phyloP scores from a whole-genome alignment of 164 flowering plant species.

The Piper longum region DNA sequence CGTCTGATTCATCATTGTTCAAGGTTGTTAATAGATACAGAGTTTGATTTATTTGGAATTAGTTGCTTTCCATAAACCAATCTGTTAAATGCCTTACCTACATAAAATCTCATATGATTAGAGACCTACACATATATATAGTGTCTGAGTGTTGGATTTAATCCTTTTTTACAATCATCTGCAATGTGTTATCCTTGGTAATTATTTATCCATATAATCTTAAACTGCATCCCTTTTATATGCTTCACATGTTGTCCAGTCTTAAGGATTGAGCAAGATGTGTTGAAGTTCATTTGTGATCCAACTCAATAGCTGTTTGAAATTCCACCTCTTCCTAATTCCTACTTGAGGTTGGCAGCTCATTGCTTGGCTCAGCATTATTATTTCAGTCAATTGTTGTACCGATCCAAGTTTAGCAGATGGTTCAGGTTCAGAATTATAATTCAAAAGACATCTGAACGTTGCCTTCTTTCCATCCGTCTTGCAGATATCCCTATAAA shows the following conservation, averaged over 20 bases:
- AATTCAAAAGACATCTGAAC: slow-evolving; percentile 65
- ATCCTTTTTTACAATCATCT: too few relatives aligned
- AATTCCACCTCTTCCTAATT: slow-evolving; percentile 96
- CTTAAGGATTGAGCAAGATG: slow-evolving; percentile 91
- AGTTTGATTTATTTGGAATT: too few relatives aligned
- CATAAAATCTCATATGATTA: too few relatives aligned
- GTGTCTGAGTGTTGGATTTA: too few relatives aligned
- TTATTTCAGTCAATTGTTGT: slow-evolving; percentile 79
- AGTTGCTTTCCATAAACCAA: too few relatives aligned
- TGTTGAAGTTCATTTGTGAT: slow-evolving; percentile 77
- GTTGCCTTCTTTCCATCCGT: slow-evolving; percentile 54
- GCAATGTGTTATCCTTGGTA: too few relatives aligned
- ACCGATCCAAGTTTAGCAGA: slow-evolving; percentile 57
- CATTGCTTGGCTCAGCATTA: slow-evolving; percentile 99
- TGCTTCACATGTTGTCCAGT: slow-evolving; percentile 25
- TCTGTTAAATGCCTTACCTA: too few relatives aligned
- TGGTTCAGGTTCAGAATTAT: slow-evolving; percentile 74
- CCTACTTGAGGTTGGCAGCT: slow-evolving; percentile 88
- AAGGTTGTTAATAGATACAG: too few relatives aligned
- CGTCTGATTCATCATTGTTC: too few relatives aligned
- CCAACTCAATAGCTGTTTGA: slow-evolving; percentile 71
- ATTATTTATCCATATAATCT: too few relatives aligned
- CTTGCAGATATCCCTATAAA: slow-evolving; percentile 80
- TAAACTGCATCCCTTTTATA: too few relatives aligned
- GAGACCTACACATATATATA: too few relatives aligned